Conservation (phyloP, 2,329 filamentous ascomycete species). For the Lomentospora prolificans region DNA sequence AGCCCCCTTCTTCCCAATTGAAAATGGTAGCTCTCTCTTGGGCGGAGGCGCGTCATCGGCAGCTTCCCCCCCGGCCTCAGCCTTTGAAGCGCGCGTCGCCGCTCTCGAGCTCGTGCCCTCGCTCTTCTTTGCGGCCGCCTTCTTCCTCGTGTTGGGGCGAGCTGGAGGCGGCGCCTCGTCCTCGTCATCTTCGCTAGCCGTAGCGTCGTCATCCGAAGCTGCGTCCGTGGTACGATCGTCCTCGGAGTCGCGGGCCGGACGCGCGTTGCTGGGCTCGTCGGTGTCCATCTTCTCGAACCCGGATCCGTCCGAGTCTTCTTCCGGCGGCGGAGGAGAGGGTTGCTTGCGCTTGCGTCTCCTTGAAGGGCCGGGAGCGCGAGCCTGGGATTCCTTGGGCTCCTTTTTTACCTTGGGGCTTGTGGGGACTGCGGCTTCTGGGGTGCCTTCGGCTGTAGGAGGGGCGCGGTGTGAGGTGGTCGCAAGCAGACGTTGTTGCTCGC, state of each 20-base stretch:
- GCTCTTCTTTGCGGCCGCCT: constrained; percentile 7
- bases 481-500: constrained; percentile 59
- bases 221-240: constrained; percentile 27
- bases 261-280: constrained; percentile 23
- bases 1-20: constrained; percentile 20
- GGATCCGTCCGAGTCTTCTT: constrained; percentile 34
- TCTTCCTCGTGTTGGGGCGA: constrained; percentile 10
- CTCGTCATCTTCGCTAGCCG: constrained; percentile 31
- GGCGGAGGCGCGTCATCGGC: constrained; percentile 22
- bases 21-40: constrained; percentile 34
- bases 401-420: constrained; percentile 7
- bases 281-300: constrained; percentile 41
- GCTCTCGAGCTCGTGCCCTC: neutral
- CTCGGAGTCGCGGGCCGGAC: constrained; percentile 19
- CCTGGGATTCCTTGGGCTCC: neutral
- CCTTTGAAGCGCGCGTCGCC: neutral
- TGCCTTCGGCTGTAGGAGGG: neutral
- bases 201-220: constrained; percentile 29
- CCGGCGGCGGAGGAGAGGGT: constrained; percentile 16
- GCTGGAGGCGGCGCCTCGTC: constrained; percentile 14
- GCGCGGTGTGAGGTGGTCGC: constrained; percentile 31
- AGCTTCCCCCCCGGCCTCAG: neutral
- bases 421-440: neutral
- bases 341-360: constrained; percentile 38
- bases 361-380: constrained; percentile 25